These are phyloP conservation scores for Talaromyces piceae DNA, from an alignment of 2,329 filamentous ascomycete species.

Conservation along the genomic window DNA sequence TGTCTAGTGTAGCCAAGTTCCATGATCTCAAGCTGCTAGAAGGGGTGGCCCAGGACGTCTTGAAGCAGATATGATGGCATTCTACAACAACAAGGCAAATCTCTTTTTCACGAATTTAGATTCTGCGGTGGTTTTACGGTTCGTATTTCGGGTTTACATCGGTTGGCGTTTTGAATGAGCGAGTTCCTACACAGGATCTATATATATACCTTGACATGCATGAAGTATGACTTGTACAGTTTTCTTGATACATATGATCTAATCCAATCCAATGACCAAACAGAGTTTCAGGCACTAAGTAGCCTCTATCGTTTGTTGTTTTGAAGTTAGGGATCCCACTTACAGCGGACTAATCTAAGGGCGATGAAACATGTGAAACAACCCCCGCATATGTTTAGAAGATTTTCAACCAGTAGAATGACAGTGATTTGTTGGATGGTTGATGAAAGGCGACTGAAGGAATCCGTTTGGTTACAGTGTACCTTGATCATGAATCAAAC, in stretches of 20 bases:
- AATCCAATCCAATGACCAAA: too few species aligned
- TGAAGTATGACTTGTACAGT: not conserved
- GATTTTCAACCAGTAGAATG: not conserved
- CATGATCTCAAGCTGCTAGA: constrained; percentile 78
- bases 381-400: not conserved
- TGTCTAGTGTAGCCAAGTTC: constrained; percentile 65
- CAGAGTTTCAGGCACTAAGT: too few species aligned
- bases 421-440: not conserved
- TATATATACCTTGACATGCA: not conserved
- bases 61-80: constrained; percentile 33
- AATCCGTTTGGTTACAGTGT: not conserved
- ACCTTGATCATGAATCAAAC: too few species aligned
- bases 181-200: constrained; percentile 2
- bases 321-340: not conserved
- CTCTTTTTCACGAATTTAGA: not conserved
- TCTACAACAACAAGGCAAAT: not conserved
- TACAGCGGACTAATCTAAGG: not conserved
- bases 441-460: not conserved
- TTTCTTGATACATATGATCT: too few species aligned
- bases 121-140: not conserved
- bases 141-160: not conserved
- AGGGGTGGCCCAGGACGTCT: constrained; percentile 62
- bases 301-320: not conserved
- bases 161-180: constrained; percentile 1
- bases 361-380: not conserved